Evolutionary conservation across 805 yeast genomes (phyloP), one percentile per base, ranked within the genome.

Genomic region (Pichia pseudocactophila): DNA sequence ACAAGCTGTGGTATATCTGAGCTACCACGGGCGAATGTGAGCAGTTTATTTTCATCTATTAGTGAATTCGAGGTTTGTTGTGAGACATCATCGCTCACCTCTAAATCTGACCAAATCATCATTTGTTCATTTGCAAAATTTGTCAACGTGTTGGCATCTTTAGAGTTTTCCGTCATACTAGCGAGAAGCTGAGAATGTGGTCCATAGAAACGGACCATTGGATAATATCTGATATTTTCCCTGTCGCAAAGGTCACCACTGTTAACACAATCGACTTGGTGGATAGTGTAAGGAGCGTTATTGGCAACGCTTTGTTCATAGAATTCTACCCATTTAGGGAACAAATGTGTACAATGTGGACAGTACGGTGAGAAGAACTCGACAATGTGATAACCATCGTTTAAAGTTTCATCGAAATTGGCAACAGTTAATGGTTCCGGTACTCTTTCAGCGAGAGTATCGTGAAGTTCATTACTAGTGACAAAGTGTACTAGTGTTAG

Each of bases 291-390:
- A 4, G 30, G 18, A 17, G 16, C 25, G 16, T 26, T 57, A 30
- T 69, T 59, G 51, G 75, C 25, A 22, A 22, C 8, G 8, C 25
- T 72, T 4, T 61, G 58, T 19, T 65, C 52, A 63, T 76, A 84
- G 0, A 90, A 73, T 43, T 71, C 67, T 45, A 77, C 73, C 97
- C 97, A 92, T 7, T 65, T 70, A 1, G 98, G 97, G 2, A 85
- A 92, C 41, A 92, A 64, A 7, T 64, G 68, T 47, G 66, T 72
- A 64, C 98, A 92, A 62, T 90, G 97, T 7, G 66, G 59, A 59
- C 98, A 92, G 54, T 80, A 80, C 0, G 98, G 98, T 27, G 96
- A 86, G 58, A 64, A 92, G 62, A 87, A 89, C 63, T 90, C 96
- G 28, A 90, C 80, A 55, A 90, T 70, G 54, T 88, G 81, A 17